Evolutionary conservation across 2,329 filamentous ascomycete genomes (phyloP).

Genomic region (Phialophora tarda): DNA sequence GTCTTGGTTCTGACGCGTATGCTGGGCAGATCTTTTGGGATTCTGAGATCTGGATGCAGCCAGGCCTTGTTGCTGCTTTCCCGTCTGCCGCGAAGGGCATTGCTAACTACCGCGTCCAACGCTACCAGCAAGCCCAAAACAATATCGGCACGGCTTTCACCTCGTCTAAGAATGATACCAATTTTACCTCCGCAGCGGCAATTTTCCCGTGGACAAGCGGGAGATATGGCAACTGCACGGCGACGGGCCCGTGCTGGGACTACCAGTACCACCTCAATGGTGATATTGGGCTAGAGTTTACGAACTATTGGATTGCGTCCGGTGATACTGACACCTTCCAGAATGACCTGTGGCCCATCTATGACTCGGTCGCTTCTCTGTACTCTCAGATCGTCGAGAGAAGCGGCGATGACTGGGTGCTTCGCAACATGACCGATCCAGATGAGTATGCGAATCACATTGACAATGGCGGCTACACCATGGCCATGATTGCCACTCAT

Average conservation of each 20-base stretch:
- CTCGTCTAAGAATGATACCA: slow-evolving; percentile 65
- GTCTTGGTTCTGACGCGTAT: slow-evolving; percentile 70
- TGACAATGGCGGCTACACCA: slow-evolving; percentile 72
- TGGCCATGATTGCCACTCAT: slow-evolving; percentile 63
- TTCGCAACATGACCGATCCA: slow-evolving; percentile 73
- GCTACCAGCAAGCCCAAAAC: slow-evolving; percentile 63
- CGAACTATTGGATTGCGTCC: slow-evolving; percentile 65
- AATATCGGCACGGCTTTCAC: slow-evolving; percentile 63
- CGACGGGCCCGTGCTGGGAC: slow-evolving; percentile 68
- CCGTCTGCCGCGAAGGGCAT: slow-evolving; percentile 68
- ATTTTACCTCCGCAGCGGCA: slow-evolving; percentile 63
- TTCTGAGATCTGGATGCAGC: slow-evolving; percentile 71
- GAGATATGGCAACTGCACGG: slow-evolving; percentile 71
- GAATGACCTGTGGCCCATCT: slow-evolving; percentile 64
- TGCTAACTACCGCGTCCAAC: slow-evolving; percentile 66
- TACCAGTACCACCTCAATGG: slow-evolving; percentile 75
- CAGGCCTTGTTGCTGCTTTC: slow-evolving; percentile 67
- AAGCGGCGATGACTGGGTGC: slow-evolving; percentile 61
- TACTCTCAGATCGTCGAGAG: slow-evolving; percentile 65
- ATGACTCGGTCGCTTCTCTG: slow-evolving; percentile 67
- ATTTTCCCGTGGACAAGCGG: slow-evolving; percentile 73
- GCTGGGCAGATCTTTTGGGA: slow-evolving; percentile 71
- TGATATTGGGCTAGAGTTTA: slow-evolving; percentile 68
- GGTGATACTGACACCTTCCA: slow-evolving; percentile 64
- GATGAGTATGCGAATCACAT: slow-evolving; percentile 72